These are phyloP conservation scores for Myriosclerotinia duriaeana DNA, from an alignment of 2,329 filamentous ascomycete genomes.

Conservation along the genomic window DNA sequence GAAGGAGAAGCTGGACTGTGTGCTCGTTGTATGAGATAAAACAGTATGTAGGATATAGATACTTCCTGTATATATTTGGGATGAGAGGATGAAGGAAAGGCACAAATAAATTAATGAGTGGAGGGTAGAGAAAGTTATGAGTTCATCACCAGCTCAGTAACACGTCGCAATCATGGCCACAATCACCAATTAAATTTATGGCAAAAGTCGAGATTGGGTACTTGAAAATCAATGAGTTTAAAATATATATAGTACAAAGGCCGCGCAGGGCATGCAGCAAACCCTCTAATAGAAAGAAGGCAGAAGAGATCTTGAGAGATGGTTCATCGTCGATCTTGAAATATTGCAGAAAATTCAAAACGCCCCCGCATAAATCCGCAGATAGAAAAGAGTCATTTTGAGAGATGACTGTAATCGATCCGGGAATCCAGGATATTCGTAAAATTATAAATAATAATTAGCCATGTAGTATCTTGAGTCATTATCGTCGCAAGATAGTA, in stretches of 20 bases:
- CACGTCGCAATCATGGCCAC: background rate
- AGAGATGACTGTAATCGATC: background rate
- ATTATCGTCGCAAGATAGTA: slow-evolving; percentile 15
- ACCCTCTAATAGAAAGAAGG: background rate
- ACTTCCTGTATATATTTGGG: background rate
- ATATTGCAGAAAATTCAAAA: slow-evolving; percentile 8
- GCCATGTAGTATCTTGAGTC: slow-evolving; percentile 4
- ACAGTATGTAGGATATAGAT: background rate
- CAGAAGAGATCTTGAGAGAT: background rate
- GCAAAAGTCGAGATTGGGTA: background rate
- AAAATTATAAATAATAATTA: slow-evolving; percentile 1
- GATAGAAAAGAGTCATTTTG: background rate
- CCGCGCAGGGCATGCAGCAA: background rate
- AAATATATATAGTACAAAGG: background rate
- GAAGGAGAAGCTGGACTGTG: background rate
- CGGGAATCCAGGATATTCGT: background rate
- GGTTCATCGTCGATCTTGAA: background rate
- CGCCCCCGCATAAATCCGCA: background rate
- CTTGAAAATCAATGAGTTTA: background rate
- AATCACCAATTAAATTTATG: background rate
- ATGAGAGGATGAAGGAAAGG: background rate
- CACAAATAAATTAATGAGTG: too few relatives aligned
- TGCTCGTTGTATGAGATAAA: background rate
- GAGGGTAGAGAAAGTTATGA: background rate
- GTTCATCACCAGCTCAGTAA: background rate